phyloP scores from a whole-genome alignment of 768 basidiomycete genomes.

The Cytidiella melzeri region DNA sequence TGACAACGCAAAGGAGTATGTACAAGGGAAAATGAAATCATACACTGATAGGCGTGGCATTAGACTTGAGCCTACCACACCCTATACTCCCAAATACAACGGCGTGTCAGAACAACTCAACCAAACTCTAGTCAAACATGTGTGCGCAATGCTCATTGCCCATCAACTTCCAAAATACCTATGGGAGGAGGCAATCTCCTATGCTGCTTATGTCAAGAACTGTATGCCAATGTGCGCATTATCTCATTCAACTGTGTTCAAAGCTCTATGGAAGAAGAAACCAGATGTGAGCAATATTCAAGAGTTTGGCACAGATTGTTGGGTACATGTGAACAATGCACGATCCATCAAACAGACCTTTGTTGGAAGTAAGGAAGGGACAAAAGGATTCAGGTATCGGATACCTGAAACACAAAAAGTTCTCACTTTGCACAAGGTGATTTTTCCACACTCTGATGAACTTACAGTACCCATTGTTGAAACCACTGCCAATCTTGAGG shows the following conservation, averaged over 20 bases:
- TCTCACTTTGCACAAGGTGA: slow-evolving; percentile 3
- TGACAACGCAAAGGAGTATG: slow-evolving; percentile 21
- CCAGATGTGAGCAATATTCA: slow-evolving; percentile 15
- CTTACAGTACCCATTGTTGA: neutral
- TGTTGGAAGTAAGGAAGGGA: neutral
- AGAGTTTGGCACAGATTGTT: slow-evolving; percentile 7
- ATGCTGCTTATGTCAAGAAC: too few species aligned
- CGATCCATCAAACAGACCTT: slow-evolving; percentile 6
- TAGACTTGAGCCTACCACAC: too few species aligned
- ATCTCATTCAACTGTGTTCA: slow-evolving; percentile 13
- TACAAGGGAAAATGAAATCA: slow-evolving; percentile 25
- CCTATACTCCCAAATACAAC: too few species aligned
- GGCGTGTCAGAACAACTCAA: too few species aligned
- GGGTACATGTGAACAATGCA: slow-evolving; percentile 4
- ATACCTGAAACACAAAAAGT: neutral
- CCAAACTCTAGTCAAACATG: too few species aligned
- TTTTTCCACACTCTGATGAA: neutral
- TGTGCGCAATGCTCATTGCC: slow-evolving; percentile 22
- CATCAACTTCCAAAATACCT: slow-evolving; percentile 17
- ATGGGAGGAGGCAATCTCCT: slow-evolving; percentile 27
- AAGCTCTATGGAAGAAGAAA: slow-evolving; percentile 11
- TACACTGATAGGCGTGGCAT: slow-evolving; percentile 34
- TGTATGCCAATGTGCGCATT: slow-evolving; percentile 10
- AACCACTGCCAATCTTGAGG: neutral
- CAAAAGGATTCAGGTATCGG: slow-evolving; percentile 1